Evolutionary conservation across 805 yeast species (phyloP), one percentile per base, ranked within the genome.

Genomic region (Cyberlindnera americana): DNA sequence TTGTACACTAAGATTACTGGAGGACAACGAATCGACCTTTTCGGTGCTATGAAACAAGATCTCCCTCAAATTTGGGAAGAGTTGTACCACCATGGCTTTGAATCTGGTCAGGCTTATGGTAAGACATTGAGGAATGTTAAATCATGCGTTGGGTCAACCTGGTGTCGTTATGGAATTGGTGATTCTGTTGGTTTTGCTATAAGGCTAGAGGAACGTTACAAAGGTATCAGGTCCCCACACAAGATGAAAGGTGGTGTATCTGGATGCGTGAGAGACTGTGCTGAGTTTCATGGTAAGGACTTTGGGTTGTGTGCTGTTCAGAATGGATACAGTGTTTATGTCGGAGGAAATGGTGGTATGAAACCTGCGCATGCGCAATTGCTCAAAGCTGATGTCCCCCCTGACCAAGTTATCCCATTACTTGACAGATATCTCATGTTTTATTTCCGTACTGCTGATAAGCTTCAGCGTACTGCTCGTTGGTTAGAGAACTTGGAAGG

Each of bases 341-440:
- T 62, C 27, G 68, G 68, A 13, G 68, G 67, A 19, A 64, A 64
- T 41, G 68, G 68, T 32, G 68, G 67, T 42, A 62, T 64, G 67
- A 62, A 60, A 31, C 68, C 68, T 3, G 67, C 68, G 3, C 67
- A 62, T 48, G 67, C 65, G 0, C 59, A 53, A 39, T 50, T 64
- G 4, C 43, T 64, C 22, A 57, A 59, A 21, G 53, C 63, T 3
- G 64, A 59, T 44, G 64, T 57, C 16, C 49, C 58, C 7, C 68
- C 67, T 14, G 66, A 60, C 40, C 59, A 62, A 28, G 68, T 64
- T 8, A 60, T 62, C 23, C 65, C 63, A 10, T 46, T 64, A 5
- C 40, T 64, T 15, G 68, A 64, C 39, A 47, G 68, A n/a, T 64
- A 60, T 44, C 40, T 64, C 35, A 64, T 64, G 68, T 64, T 60